Conservation (phyloP, 164 flowering plant genomes). For the Magnolia sinica region DNA sequence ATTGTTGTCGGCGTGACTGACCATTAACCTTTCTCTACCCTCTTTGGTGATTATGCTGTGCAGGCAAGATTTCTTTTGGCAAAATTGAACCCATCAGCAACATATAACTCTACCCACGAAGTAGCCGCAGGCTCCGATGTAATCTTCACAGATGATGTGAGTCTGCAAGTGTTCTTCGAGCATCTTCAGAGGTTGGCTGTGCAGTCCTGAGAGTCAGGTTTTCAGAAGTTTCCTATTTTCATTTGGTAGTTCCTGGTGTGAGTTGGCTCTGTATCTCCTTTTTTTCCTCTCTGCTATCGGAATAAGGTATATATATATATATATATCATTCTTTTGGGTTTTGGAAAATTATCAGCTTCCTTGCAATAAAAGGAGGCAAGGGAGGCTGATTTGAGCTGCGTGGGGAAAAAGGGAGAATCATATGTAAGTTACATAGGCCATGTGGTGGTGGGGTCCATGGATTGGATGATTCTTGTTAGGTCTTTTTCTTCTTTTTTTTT, state of each 20-base stretch:
- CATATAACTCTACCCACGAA: conserved; percentile 69
- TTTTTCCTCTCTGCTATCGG: background rate
- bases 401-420: conserved; percentile 11
- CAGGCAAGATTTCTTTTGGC: conserved; percentile 93
- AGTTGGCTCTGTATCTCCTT: background rate
- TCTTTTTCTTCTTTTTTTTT: background rate
- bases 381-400: conserved; percentile 1
- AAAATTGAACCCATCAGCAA: conserved; percentile 87
- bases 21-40: background rate
- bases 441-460: background rate
- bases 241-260: conserved; percentile 2
- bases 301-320: conserved; percentile 5
- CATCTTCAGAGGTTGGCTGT: conserved; percentile 95
- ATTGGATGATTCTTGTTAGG: background rate
- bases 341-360: conserved; percentile 11
- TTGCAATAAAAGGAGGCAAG: conserved; percentile 11
- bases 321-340: conserved; percentile 16
- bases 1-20: background rate
- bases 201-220: conserved; percentile 48
- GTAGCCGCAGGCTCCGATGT: conserved; percentile 79
- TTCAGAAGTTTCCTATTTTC: background rate
- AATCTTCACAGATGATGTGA: conserved; percentile 93
- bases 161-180: conserved; percentile 90
- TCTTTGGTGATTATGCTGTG: background rate
- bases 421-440: background rate